A percentile compares a stretch with the other conserved stretches of the same genome.
These are phyloP conservation scores for Linnemannia zychae DNA, from an alignment of 192 early-diverging fungal species.

Conservation along the genomic window DNA sequence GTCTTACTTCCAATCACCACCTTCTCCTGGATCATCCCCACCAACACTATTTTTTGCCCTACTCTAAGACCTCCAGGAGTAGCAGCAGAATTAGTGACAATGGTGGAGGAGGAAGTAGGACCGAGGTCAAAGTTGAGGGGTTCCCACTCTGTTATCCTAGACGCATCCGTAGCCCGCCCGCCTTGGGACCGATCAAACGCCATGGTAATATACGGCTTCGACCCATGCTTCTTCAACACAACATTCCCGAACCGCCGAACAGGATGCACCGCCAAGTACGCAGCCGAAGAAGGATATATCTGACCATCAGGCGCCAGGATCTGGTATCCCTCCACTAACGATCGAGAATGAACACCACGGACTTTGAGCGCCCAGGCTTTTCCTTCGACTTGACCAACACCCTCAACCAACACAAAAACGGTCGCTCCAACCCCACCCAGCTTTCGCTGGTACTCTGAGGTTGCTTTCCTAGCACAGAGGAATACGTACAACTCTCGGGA, in stretches of 20 bases:
- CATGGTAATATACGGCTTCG: slow-evolving; percentile 19
- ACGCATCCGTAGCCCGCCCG: not conserved
- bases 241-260: slow-evolving; percentile 3
- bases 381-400: slow-evolving; percentile 23
- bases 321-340: not conserved
- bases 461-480: slow-evolving; percentile 24
- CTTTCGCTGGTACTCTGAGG: not conserved
- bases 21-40: slow-evolving; percentile 33
- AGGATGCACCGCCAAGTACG: not conserved
- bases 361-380: slow-evolving; percentile 35
- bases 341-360: slow-evolving; percentile 10
- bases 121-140: not conserved
- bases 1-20: slow-evolving; percentile 5
- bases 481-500: slow-evolving; percentile 32
- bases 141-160: slow-evolving; percentile 19
- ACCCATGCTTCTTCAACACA: slow-evolving; percentile 4
- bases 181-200: slow-evolving; percentile 19
- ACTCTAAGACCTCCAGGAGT: not conserved
- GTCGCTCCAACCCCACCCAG: slow-evolving; percentile 35
- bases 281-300: not conserved
- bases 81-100: not conserved
- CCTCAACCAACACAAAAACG: slow-evolving; percentile 25
- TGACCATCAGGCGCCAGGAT: slow-evolving; percentile 16
- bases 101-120: not conserved
- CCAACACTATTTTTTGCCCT: slow-evolving; percentile 20